These are phyloP conservation scores for Hsuehochloa calcarea DNA, from an alignment of 176 grass and related monocot genomes.

Conservation along the genomic window DNA sequence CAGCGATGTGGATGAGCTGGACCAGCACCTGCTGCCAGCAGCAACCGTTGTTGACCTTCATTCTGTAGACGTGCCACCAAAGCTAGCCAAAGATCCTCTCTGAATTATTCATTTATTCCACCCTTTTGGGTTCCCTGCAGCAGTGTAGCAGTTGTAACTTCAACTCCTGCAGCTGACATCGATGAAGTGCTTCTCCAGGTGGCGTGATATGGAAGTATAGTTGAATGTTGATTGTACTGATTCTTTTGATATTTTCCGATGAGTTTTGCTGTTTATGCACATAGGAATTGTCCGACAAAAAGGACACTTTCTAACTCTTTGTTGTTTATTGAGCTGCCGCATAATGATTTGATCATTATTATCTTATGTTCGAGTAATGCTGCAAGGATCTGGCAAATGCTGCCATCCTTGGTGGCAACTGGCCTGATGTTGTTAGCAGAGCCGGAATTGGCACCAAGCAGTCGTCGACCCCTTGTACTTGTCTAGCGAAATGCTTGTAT, in stretches of 20 bases:
- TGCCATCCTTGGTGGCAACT: not conserved
- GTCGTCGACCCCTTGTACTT: not conserved
- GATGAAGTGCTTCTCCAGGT: not conserved
- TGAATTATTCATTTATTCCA: conserved; percentile 23
- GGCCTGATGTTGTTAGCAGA: not conserved
- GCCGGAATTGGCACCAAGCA: not conserved
- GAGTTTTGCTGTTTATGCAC: not conserved
- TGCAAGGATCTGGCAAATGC: not conserved
- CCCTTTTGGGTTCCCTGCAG: not conserved
- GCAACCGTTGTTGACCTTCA: conserved; percentile 33
- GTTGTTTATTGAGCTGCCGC: not conserved
- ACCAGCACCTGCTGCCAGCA: conserved; percentile 47
- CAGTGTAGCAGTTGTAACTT: not conserved
- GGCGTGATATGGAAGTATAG: not conserved
- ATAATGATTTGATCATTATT: not conserved
- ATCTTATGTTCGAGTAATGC: not conserved
- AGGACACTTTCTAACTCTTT: not conserved
- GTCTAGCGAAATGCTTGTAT: not conserved
- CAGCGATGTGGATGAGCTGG: conserved; percentile 59
- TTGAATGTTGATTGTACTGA: conserved; percentile 24
- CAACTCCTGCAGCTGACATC: not conserved
- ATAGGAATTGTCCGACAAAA: not conserved
- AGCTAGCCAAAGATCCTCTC: conserved; percentile 48
- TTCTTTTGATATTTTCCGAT: conserved; percentile 37
- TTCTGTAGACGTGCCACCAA: conserved; percentile 46